These are phyloP conservation scores for Pichia thaimueangensis DNA, from an alignment of 805 yeast genomes.

Conservation along the genomic window DNA sequence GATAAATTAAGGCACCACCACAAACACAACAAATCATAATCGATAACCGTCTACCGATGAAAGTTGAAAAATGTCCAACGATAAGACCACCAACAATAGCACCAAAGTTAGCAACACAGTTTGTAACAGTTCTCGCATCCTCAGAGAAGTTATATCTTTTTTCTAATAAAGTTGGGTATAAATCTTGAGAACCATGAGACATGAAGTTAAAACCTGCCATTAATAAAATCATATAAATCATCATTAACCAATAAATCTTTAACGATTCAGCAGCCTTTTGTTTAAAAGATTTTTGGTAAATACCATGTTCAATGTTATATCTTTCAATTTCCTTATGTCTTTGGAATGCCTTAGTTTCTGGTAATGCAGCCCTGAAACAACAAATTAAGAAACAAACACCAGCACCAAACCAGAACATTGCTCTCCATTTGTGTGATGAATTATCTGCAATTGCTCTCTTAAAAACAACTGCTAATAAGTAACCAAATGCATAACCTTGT, in stretches of 20 bases:
- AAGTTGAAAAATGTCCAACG: slow-evolving; percentile 49
- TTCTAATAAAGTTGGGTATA: slow-evolving; percentile 49
- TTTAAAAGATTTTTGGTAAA: slow-evolving; percentile 29
- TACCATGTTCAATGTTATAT: slow-evolving; percentile 27
- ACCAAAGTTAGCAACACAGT: slow-evolving; percentile 52
- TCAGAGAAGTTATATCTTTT: slow-evolving; percentile 37
- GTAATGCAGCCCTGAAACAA: slow-evolving; percentile 36
- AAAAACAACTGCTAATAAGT: slow-evolving; percentile 57
- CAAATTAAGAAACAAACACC: slow-evolving; percentile 42
- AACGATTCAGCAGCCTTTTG: slow-evolving; percentile 32
- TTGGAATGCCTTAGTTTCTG: slow-evolving; percentile 49
- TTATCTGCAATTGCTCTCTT: slow-evolving; percentile 55
- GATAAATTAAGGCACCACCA: slow-evolving; percentile 59
- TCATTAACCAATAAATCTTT: slow-evolving; percentile 50
- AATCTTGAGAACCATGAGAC: slow-evolving; percentile 60
- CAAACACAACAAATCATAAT: slow-evolving; percentile 45
- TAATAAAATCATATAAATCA: slow-evolving; percentile 48
- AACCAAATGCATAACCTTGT: slow-evolving; percentile 75
- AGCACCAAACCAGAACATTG: slow-evolving; percentile 65
- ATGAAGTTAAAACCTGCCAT: slow-evolving; percentile 61
- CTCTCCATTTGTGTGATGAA: slow-evolving; percentile 52
- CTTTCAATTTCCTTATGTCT: slow-evolving; percentile 33
- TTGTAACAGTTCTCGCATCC: slow-evolving; percentile 47
- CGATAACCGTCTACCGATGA: slow-evolving; percentile 49
- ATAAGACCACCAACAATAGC: slow-evolving; percentile 51